Evolutionary conservation across 345 rosid species (phyloP), one percentile per base, ranked within the genome.

Genomic region (Noccaea caerulescens): DNA sequence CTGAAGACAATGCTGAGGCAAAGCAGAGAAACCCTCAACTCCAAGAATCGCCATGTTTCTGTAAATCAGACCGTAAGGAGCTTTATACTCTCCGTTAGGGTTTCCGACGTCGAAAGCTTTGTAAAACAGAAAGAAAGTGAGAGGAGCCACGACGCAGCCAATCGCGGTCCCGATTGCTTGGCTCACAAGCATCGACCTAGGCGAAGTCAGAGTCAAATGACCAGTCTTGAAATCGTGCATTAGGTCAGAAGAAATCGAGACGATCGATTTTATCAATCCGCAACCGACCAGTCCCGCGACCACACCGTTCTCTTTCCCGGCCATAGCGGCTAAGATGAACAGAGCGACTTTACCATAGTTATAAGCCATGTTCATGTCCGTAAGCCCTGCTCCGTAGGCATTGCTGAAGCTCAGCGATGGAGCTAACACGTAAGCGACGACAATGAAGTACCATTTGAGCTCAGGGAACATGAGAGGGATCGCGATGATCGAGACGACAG

Each of bases 211-310:
- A 3, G 85, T 84, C 56, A 84, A 23, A 53, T 80, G 83, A 30
- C 88, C 88, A 0, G 85, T 84, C 81, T 82, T 84, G 69, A 84
- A 82, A 73, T 84, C 88, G 39, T 84, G 87, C 66, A 74, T 77
- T 2, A 84, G 81, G 64, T 84, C 87, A 37, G 85, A 82, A 43
- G 85, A 82, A 1, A 81, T 81, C 10, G 83, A 76, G 3, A 82
- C 83, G 5, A 84, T 84, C n/a, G 81, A 81, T 76, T 81, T 84
- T 33, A 84, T 79, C 47, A 84, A 63, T 0, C 87, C 87, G 58
- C 87, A 84, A 3, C 85, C 85, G 0, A 83, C 85, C 1, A 84
- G 79, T 11, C 87, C 87, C 0, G 87, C 87, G 0, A 84, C 80
- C 25, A 83, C 87, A 38, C 87, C 87, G 63, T 82, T 53, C 6